These are phyloP conservation scores for Metschnikowia lochheadii DNA, from an alignment of 805 yeast species.

Conservation along the genomic window DNA sequence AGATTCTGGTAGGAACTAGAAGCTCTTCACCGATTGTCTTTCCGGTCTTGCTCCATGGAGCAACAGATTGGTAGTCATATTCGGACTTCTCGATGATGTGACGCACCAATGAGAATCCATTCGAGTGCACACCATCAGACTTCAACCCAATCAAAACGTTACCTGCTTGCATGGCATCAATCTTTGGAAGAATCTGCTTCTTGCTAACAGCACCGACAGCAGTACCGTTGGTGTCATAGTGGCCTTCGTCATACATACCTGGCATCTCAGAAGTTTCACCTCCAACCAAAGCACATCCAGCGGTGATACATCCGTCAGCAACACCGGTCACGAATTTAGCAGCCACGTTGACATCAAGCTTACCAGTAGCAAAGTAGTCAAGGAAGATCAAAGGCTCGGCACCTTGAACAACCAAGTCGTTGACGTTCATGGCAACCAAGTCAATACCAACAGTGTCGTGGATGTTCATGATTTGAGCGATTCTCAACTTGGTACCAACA, in stretches of 20 bases:
- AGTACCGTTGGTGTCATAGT: slow-evolving; percentile 97
- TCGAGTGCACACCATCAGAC: slow-evolving; percentile 93
- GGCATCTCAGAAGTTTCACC: slow-evolving; percentile 99
- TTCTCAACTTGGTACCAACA: slow-evolving; percentile 93
- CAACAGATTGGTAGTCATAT: slow-evolving; percentile 63
- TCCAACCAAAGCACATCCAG: slow-evolving; percentile 97
- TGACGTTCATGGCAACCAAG: slow-evolving; percentile 98
- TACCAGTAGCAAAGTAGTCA: slow-evolving; percentile 95
- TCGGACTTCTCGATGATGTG: slow-evolving; percentile 79
- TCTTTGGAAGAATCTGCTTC: slow-evolving; percentile 66
- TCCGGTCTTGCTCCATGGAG: slow-evolving; percentile 74
- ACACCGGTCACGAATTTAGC: slow-evolving; percentile 91
- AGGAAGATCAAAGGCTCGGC: slow-evolving; percentile 95
- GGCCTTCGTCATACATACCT: slow-evolving; percentile 93
- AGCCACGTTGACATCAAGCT: slow-evolving; percentile 78
- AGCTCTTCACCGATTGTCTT: slow-evolving; percentile 82
- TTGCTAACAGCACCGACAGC: slow-evolving; percentile 95
- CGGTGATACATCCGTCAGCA: slow-evolving; percentile 89
- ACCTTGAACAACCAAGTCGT: slow-evolving; percentile 97
- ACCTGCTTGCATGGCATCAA: slow-evolving; percentile 66
- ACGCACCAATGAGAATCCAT: slow-evolving; percentile 93
- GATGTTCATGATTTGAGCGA: slow-evolving; percentile 84
- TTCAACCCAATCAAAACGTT: slow-evolving; percentile 81
- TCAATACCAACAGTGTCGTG: slow-evolving; percentile 99
- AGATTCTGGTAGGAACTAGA: slow-evolving; percentile 86